Evolutionary conservation across 1,139 yeast genomes (phyloP), one percentile per base, ranked within the genome.

Genomic region (Diutina rugosa): DNA sequence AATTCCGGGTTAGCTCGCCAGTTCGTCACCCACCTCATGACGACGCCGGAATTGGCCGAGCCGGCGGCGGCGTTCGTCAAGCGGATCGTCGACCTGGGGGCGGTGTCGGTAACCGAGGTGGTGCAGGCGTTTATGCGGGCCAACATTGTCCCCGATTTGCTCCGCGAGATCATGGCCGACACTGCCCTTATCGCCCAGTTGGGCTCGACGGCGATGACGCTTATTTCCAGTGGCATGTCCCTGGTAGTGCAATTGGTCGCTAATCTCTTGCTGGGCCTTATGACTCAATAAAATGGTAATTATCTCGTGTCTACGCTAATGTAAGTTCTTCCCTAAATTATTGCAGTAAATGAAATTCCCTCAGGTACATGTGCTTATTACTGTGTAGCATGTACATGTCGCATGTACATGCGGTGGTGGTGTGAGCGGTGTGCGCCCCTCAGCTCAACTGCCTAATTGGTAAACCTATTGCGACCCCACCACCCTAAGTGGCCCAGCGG

Each of bases 1-100:
- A 32, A 32, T 4, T 49, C 53, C 4, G 53, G 53, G n/a, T 38
- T 49, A n/a, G 53, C 53, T 3, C 53, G 53, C 8, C 53, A 49
- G 18, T 32, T 32, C 18, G 45, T 49, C 12, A 28, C 32, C 5
- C 53, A 49, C 45, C 26, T 49, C 6, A 10, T 32, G 21, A 49
- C 53, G 8, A 16, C 53, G 6, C 41, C 32, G 7, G 29, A n/a
- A 7, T 16, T 49, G 10, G 44, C 53, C 7, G 28, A 16, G 9
- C 53, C 53, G 18, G 41, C 44, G 28, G 53, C 53, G 18, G 4
- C 4, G 45, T 49, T 49, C 18, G 53, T 49, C 12, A n/a, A 30
- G 44, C 41, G 53, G 28, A 32, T 49, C 16, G 44, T 49, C n/a
- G 53, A 49, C 18, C 18, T 38, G 12, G 18, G 18, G 7, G 53